A percentile compares a stretch with the other conserved stretches of the same genome.
Conservation (phyloP, 2,329 filamentous ascomycete species). For the Triangularia setosa region DNA sequence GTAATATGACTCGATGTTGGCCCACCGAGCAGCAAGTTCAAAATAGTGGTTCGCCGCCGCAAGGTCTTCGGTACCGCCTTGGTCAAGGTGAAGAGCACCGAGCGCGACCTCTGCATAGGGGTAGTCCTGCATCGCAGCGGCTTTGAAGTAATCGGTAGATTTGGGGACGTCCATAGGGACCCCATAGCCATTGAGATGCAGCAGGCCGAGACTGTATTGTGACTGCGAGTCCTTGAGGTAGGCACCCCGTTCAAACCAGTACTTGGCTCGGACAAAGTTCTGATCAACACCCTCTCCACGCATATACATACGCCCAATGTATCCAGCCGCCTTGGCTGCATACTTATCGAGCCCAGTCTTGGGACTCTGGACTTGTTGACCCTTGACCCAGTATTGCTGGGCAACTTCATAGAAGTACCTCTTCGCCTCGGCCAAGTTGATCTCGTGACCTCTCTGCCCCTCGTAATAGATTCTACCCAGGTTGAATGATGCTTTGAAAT, state of each 20-base stretch:
- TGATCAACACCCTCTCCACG: slow-evolving; percentile 81
- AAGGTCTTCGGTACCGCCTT: slow-evolving; percentile 68
- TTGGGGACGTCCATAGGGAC: slow-evolving; percentile 61
- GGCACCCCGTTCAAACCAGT: slow-evolving; percentile 81
- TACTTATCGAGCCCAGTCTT: slow-evolving; percentile 70
- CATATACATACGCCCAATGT: slow-evolving; percentile 83
- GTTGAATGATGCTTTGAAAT: slow-evolving; percentile 81
- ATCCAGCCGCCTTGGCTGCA: slow-evolving; percentile 79
- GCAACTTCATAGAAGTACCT: slow-evolving; percentile 79
- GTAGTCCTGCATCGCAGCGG: slow-evolving; percentile 77
- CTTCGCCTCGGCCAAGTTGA: slow-evolving; percentile 69
- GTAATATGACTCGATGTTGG: slow-evolving; percentile 85
- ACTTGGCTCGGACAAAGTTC: slow-evolving; percentile 69
- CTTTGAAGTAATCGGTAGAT: slow-evolving; percentile 72
- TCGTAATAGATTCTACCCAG: slow-evolving; percentile 86
- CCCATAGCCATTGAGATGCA: slow-evolving; percentile 77
- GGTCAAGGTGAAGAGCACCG: slow-evolving; percentile 80
- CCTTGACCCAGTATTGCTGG: slow-evolving; percentile 72
- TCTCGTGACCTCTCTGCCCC: slow-evolving; percentile 69
- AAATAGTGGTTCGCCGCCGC: slow-evolving; percentile 78
- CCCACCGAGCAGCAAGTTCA: slow-evolving; percentile 76
- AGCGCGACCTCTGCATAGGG: slow-evolving; percentile 77
- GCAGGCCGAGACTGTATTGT: slow-evolving; percentile 77
- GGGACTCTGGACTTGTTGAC: slow-evolving; percentile 66
- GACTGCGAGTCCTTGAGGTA: slow-evolving; percentile 74